Percentiles rank a stretch among this genome's conserved stretches.
phyloP scores from a whole-genome alignment of 1,284 basidiomycete species.

The Boletus holoroseus region DNA sequence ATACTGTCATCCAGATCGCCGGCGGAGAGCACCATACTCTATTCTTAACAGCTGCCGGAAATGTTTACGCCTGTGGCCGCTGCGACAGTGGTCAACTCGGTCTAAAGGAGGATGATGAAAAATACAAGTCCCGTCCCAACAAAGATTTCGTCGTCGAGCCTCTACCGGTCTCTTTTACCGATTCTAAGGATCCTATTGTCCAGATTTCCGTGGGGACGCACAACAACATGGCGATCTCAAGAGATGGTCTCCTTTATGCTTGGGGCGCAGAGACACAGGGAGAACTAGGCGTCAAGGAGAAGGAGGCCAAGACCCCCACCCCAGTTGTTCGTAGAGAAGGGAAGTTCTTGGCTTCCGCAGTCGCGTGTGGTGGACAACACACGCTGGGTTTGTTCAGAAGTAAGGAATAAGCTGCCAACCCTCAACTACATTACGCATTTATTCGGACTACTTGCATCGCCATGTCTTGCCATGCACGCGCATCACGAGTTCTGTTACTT shows the following conservation, averaged over 20 bases:
- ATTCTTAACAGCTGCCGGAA: constrained; percentile 79
- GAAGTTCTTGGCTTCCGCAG: constrained; percentile 54
- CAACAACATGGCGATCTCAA: constrained; percentile 78
- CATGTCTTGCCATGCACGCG: constrained; percentile 4
- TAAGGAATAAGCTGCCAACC: constrained; percentile 31
- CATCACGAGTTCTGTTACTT: constrained; percentile 21
- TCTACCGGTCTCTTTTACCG: constrained; percentile 59
- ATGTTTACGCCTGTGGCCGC: constrained; percentile 80
- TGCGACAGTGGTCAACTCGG: constrained; percentile 78
- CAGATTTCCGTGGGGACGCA: constrained; percentile 74
- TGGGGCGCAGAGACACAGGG: constrained; percentile 82
- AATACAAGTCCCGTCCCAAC: constrained; percentile 47
- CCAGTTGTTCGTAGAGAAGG: constrained; percentile 66
- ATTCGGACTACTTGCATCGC: constrained; percentile 20
- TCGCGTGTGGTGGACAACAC: constrained; percentile 69
- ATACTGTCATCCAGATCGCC: constrained; percentile 63
- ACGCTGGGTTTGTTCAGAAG: constrained; percentile 64
- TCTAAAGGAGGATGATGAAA: constrained; percentile 54
- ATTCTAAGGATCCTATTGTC: constrained; percentile 62
- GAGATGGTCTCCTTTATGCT: constrained; percentile 72
- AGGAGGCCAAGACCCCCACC: constrained; percentile 53
- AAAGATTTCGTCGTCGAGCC: constrained; percentile 60
- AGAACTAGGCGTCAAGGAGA: constrained; percentile 61
- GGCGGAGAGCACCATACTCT: constrained; percentile 86
- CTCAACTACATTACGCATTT: constrained; percentile 19